These are phyloP conservation scores for Phytomonas sp. DNA, from an alignment of 208 protist genomes.

Conservation along the genomic window DNA sequence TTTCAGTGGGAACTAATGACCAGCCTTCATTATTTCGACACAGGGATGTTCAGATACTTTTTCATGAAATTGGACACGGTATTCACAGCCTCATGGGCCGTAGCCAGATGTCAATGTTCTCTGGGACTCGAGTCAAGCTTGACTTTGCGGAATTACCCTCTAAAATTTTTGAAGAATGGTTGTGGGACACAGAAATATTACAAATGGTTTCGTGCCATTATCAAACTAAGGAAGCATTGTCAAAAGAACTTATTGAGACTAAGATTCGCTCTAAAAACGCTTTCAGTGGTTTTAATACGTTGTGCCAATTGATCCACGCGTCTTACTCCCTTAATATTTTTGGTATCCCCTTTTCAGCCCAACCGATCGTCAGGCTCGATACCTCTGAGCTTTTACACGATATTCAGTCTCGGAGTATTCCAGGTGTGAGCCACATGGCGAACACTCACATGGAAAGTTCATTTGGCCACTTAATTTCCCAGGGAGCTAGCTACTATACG, in stretches of 20 bases:
- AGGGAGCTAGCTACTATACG: conserved; percentile 75
- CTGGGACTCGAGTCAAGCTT: conserved; percentile 65
- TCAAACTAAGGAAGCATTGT: conserved; percentile 65
- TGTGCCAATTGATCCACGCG: conserved; percentile 76
- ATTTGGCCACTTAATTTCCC: conserved; percentile 79
- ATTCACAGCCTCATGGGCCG: conserved; percentile 76
- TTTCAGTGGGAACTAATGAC: conserved; percentile 53
- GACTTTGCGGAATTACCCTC: conserved; percentile 89
- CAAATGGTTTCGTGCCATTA: conserved; percentile 74
- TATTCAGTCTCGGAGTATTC: conserved; percentile 43
- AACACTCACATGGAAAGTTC: conserved; percentile 68
- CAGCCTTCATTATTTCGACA: conserved; percentile 72
- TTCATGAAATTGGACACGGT: conserved; percentile 88
- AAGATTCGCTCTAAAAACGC: conserved; percentile 73
- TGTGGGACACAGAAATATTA: conserved; percentile 79
- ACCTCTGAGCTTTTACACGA: conserved; percentile 48
- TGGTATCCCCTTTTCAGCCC: conserved; percentile 47
- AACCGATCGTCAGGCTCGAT: conserved; percentile 35
- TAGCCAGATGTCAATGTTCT: conserved; percentile 67
- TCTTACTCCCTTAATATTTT: conserved; percentile 75
- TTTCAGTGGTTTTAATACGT: conserved; percentile 53
- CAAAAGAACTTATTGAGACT: conserved; percentile 54
- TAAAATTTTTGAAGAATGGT: conserved; percentile 87
- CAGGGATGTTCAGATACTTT: conserved; percentile 81
- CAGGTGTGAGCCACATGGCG: conserved; percentile 45